Evolutionary conservation across 208 protist species (phyloP).

Genomic region (Wallacemonas rigidus): DNA sequence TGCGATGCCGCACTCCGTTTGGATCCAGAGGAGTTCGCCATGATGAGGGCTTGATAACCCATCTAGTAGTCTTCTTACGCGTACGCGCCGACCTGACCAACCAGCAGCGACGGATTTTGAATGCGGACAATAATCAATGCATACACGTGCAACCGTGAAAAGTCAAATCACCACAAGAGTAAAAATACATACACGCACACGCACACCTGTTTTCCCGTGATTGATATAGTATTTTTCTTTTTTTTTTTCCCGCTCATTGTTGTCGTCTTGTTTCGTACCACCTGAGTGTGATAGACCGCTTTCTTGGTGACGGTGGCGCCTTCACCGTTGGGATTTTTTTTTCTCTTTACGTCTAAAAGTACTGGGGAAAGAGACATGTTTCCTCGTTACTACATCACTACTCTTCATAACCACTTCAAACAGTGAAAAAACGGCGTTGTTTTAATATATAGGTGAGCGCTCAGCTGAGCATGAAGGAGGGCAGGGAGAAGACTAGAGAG

Average conservation of each 20-base stretch:
- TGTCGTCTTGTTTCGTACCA: too few species aligned
- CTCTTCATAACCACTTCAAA: not conserved
- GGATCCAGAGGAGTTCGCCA: not conserved
- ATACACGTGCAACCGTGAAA: too few species aligned
- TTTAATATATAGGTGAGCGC: not conserved
- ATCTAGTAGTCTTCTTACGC: not conserved
- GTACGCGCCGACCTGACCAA: not conserved
- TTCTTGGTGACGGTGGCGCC: not conserved
- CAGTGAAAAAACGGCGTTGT: not conserved
- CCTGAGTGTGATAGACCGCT: too few species aligned
- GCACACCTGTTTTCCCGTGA: too few species aligned
- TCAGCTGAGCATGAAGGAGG: not conserved
- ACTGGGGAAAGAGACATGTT: constrained; percentile 3
- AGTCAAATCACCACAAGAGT: too few species aligned
- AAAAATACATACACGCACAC: too few species aligned
- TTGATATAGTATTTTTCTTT: too few species aligned
- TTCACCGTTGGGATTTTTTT: not conserved
- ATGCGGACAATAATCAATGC: too few species aligned
- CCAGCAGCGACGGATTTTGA: too few species aligned
- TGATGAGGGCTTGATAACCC: not conserved
- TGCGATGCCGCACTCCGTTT: constrained; percentile 21
- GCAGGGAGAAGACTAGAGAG: not conserved
- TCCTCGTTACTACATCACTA: not conserved
- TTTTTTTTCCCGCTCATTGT: too few species aligned
- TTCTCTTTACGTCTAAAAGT: not conserved